Evolutionary conservation across 495 filamentous ascomycete genomes (phyloP), one percentile per base, ranked within the genome.

Genomic region (Glonium stellatum): DNA sequence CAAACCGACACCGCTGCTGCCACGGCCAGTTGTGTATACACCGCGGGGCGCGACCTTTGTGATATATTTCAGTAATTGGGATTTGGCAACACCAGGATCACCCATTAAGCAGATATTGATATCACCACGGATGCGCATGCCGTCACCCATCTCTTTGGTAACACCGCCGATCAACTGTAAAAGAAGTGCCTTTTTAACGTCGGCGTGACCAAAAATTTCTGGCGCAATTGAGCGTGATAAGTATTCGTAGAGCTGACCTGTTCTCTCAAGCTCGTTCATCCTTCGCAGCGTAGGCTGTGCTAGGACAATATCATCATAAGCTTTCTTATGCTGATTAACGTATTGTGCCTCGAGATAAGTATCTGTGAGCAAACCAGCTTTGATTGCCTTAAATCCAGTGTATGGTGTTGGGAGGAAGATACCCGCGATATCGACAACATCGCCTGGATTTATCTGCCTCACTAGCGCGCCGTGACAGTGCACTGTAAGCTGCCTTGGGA

Each of bases 41-140:
- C 93, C 93, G 49, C 93, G 88, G 23, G 93, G 93, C 5, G 93
- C 93, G 41, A 98, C 93, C 75, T 98, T 98, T 56, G 92, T 89
- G 70, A 98, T 97, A 72, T 97, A 98, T 75, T 96, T 96, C 57
- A 98, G 78, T 61, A 98, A 75, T 76, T 98, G 93, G 35, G 93
- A 98, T 76, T 98, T 98, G 74, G 93, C 93, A 61, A 97, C 95
- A 87, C 93, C 93, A 69, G 93, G 93, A 70, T 98, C 93, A 78
- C 93, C 93, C 93, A 98, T 97, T 61, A 98, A 78, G 75, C 93
- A 98, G 68, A 97, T 84, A 73, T 98, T 98, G 77, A 98, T 95
- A 67, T 98, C 93, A 63, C 93, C 95, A 78, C 93, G 88, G 75
- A 98, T 98, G 59, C 86, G 81, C 95, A 98, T 97, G 46, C 93